Evolutionary conservation across 257 asterid species (phyloP).

Genomic region (Oldenlandia corymbosa): DNA sequence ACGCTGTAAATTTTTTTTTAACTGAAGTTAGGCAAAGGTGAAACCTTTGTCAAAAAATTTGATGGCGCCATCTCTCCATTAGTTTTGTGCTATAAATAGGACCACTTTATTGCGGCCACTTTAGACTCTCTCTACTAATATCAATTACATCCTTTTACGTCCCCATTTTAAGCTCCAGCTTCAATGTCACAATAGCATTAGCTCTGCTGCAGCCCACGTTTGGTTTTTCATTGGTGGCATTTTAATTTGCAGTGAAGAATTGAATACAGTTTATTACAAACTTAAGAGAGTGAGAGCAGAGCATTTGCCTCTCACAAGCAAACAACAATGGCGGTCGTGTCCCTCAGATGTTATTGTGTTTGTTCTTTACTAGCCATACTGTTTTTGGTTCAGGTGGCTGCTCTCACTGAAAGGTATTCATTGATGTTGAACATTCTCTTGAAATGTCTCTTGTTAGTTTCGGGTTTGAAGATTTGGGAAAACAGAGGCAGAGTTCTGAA

Average conservation of each 20-base stretch:
- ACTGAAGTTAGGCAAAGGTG: constrained; percentile 15
- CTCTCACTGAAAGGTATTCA: constrained; percentile 40
- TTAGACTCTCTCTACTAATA: constrained; percentile 19
- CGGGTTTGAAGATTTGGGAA: background rate
- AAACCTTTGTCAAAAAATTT: background rate
- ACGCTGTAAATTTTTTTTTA: background rate
- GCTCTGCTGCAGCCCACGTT: too few relatives aligned
- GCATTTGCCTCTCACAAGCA: constrained; percentile 21
- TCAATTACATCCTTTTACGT: constrained; percentile 12
- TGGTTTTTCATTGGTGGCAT: too few relatives aligned
- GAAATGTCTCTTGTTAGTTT: background rate
- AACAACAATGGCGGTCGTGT: constrained; percentile 41
- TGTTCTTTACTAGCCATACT: constrained; percentile 32
- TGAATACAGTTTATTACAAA: too few relatives aligned
- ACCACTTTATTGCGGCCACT: constrained; percentile 31
- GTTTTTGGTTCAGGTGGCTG: constrained; percentile 22
- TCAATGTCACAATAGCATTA: too few relatives aligned
- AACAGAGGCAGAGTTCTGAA: background rate
- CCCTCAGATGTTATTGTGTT: constrained; percentile 21
- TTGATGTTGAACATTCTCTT: too few relatives aligned
- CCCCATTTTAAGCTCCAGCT: background rate
- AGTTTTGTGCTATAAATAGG: constrained; percentile 37
- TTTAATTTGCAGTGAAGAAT: too few relatives aligned
- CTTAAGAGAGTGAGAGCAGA: background rate
- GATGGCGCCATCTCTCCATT: constrained; percentile 10